Evolutionary conservation across 78 protist species (phyloP), one percentile per base, ranked within the genome.

Genomic region (Speleostelium caveatum): DNA sequence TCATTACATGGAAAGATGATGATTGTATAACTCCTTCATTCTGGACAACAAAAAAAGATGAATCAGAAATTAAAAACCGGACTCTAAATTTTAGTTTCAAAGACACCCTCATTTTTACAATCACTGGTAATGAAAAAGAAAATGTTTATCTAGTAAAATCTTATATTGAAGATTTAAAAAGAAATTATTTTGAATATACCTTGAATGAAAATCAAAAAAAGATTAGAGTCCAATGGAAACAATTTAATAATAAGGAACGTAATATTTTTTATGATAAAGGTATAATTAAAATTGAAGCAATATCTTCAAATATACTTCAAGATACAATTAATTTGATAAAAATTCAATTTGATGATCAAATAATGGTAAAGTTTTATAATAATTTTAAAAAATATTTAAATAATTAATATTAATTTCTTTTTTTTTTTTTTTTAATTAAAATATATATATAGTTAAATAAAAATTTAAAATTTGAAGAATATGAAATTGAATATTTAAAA

Each of bases 281-380:
- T 33, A 3, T 7, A 19, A 62, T 62, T 62, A 62, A 62, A 35
- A 35, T 62, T 12, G 71, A 62, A 62, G 71, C 71, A 12, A 62
- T 12, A 8, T 33, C 71, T 3, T 17, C 8, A 33, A 41, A 62
- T 4, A 10, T 26, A 8, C 28, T 62, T 3, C 14, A 24, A 62
- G 28, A 35, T 19, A 33, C 71, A 62, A 62, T 33, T 35, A 62
- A 33, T 33, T 17, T 62, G 1, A 22, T 5, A 12, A 33, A 1
- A 35, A 62, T 41, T 12, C 55, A 49, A 49, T 49, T 49, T 8
- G 55, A 12, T 12, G 55, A 49, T 49, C 12, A 16, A 49, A 49
- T 12, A 49, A 49, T 16, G 55, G 55, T 49, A 49, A 16, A 12
- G 8, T 49, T 8, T 16, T 8, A 49, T 49, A 8, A 16, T 8